Evolutionary conservation across 371 early-diverging fungal species (phyloP).

Genomic region (Mucor lusitanicus): DNA sequence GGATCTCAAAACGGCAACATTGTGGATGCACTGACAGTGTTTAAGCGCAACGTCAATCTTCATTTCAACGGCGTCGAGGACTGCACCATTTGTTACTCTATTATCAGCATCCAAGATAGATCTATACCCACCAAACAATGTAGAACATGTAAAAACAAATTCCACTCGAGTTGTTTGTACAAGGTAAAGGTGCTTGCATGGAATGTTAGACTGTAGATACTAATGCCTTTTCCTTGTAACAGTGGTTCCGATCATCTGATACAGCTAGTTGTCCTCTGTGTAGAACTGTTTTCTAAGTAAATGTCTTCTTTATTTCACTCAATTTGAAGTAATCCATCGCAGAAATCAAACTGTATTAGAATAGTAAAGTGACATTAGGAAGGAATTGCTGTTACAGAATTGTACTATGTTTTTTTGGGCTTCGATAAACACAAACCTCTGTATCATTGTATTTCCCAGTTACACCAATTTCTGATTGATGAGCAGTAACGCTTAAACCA

Average conservation of each 20-base stretch:
- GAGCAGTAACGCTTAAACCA: not conserved
- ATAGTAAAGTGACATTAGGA: no score
- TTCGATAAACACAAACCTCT: no score
- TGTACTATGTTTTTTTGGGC: no score
- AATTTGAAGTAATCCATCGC: no score
- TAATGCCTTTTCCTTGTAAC: slow-evolving; percentile 1
- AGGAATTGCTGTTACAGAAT: no score
- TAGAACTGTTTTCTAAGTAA: slow-evolving; percentile 75
- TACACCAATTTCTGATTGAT: not conserved
- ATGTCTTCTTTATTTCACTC: no score
- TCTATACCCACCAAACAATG: slow-evolving; percentile 92
- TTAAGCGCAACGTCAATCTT: slow-evolving; percentile 80
- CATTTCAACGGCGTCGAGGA: slow-evolving; percentile 95
- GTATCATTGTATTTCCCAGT: no score
- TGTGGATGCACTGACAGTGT: slow-evolving; percentile 78
- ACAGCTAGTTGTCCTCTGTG: slow-evolving; percentile 93
- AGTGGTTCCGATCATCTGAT: slow-evolving; percentile 91
- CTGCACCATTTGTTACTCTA: slow-evolving; percentile 95
- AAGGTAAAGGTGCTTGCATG: slow-evolving; percentile 53
- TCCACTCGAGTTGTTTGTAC: slow-evolving; percentile 93
- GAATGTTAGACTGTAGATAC: not conserved
- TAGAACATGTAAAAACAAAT: slow-evolving; percentile 93
- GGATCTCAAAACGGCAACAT: slow-evolving; percentile 78
- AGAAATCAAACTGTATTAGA: no score
- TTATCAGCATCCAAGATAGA: slow-evolving; percentile 86